These are phyloP conservation scores for Aegilops tauschii DNA, from an alignment of 176 grass and related monocot genomes.

Conservation along the genomic window DNA sequence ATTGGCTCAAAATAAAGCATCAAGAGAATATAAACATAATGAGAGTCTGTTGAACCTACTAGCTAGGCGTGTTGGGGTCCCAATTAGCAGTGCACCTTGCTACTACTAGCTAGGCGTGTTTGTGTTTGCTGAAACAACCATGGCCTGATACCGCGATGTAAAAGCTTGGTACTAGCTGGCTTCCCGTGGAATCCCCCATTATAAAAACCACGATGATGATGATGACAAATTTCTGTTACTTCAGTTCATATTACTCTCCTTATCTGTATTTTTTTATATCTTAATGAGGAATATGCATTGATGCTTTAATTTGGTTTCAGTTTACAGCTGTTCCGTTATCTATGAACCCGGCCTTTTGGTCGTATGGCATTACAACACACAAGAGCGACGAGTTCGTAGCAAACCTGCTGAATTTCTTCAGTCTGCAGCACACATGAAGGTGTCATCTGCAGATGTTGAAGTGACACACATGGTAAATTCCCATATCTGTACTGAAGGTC, in stretches of 20 bases:
- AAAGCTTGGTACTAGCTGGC: too few relatives aligned
- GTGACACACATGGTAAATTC: too few relatives aligned
- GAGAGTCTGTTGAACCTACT: too few relatives aligned
- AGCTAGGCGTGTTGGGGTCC: constrained; percentile 39
- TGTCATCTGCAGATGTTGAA: too few relatives aligned
- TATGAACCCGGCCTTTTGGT: too few relatives aligned
- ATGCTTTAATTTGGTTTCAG: neutral
- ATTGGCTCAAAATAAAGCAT: too few relatives aligned
- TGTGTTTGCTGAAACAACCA: neutral
- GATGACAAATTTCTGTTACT: neutral
- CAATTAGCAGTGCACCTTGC: constrained; percentile 14
- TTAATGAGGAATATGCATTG: neutral
- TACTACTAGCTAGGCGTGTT: neutral
- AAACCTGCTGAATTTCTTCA: too few relatives aligned
- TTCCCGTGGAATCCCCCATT: neutral
- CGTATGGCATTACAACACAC: too few relatives aligned
- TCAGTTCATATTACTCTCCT: neutral
- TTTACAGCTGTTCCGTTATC: neutral
- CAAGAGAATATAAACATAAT: too few relatives aligned
- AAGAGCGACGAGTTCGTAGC: too few relatives aligned
- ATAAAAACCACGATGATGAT: neutral
- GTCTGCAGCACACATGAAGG: too few relatives aligned
- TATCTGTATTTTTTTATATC: neutral
- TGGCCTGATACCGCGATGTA: neutral
- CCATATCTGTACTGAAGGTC: too few relatives aligned